Conservation (phyloP, 768 basidiomycete species). For the Heimioporus sp. region DNA sequence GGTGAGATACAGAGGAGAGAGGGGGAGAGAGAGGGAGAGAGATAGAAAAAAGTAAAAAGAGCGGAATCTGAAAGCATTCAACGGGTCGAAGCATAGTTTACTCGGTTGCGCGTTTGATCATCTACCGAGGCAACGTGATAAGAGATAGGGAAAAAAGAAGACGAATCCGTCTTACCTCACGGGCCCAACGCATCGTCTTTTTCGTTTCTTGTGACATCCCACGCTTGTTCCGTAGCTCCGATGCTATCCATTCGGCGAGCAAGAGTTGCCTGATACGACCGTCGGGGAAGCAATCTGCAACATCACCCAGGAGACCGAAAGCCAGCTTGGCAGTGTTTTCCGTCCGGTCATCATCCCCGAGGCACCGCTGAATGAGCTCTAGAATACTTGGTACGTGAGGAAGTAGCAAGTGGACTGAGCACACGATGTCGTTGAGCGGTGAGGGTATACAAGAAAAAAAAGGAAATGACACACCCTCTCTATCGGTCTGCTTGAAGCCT, state of each 20-base stretch:
- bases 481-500: constrained; percentile 80
- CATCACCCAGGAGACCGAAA: constrained; percentile 88
- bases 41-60: constrained; percentile 14
- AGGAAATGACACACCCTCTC: constrained; percentile 53
- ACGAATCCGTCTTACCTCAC: constrained; percentile 59
- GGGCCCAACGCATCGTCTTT: constrained; percentile 90
- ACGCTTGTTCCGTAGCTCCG: constrained; percentile 68
- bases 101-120: constrained; percentile 78
- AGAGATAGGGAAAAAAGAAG: not conserved
- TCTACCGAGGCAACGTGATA: constrained; percentile 38
- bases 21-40: too few relatives aligned
- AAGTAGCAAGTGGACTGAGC: constrained; percentile 42
- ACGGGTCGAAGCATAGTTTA: constrained; percentile 39
- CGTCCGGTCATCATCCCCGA: constrained; percentile 79
- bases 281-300: constrained; percentile 83
- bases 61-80: constrained; percentile 32
- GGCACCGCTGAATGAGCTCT: constrained; percentile 75
- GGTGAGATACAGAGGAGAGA: too few relatives aligned
- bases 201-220: constrained; percentile 77
- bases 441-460: not conserved
- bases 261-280: constrained; percentile 81
- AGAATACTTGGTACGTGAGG: constrained; percentile 73
- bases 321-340: constrained; percentile 73
- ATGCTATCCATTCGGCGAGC: constrained; percentile 75
- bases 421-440: not conserved